Conservation (phyloP, 1,284 basidiomycete species). For the Apiotrichum domesticum region DNA sequence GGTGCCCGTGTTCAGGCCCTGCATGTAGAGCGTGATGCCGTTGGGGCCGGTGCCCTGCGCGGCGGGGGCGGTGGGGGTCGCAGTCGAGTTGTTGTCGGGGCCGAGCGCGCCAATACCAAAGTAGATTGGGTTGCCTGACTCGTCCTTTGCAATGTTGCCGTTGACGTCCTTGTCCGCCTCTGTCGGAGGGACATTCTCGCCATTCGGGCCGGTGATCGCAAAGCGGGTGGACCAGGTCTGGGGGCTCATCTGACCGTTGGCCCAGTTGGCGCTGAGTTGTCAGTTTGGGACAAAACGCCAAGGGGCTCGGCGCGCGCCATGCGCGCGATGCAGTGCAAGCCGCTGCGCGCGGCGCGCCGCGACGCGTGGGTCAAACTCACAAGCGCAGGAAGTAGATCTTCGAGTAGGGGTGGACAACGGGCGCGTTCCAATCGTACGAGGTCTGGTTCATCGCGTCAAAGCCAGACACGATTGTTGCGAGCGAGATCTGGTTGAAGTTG, state of each 20-base stretch:
- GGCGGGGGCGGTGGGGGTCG: neutral
- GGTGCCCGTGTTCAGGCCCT: constrained; percentile 8
- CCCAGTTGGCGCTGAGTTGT: constrained; percentile 20
- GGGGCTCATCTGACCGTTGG: constrained; percentile 19
- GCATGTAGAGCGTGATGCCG: constrained; percentile 16
- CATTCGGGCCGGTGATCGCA: constrained; percentile 42
- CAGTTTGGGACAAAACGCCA: too few relatives aligned
- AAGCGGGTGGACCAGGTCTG: constrained; percentile 46
- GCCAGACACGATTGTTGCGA: constrained; percentile 29
- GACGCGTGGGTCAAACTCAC: constrained; percentile 17
- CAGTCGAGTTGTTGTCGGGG: neutral
- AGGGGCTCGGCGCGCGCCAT: too few relatives aligned
- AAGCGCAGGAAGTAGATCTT: constrained; percentile 49
- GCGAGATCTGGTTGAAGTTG: constrained; percentile 27
- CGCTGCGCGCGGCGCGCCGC: too few relatives aligned
- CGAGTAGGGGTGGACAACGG: constrained; percentile 45
- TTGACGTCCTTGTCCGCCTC: constrained; percentile 11
- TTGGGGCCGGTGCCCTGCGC: constrained; percentile 7
- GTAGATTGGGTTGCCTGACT: neutral
- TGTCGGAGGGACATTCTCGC: constrained; percentile 20
- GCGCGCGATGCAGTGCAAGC: too few relatives aligned
- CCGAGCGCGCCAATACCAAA: neutral
- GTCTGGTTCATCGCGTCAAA: constrained; percentile 35
- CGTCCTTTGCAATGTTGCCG: neutral
- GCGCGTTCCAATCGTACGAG: constrained; percentile 26